These are phyloP conservation scores for Fusarium pseudonygamai DNA, from an alignment of 2,329 filamentous ascomycete genomes.

Conservation along the genomic window DNA sequence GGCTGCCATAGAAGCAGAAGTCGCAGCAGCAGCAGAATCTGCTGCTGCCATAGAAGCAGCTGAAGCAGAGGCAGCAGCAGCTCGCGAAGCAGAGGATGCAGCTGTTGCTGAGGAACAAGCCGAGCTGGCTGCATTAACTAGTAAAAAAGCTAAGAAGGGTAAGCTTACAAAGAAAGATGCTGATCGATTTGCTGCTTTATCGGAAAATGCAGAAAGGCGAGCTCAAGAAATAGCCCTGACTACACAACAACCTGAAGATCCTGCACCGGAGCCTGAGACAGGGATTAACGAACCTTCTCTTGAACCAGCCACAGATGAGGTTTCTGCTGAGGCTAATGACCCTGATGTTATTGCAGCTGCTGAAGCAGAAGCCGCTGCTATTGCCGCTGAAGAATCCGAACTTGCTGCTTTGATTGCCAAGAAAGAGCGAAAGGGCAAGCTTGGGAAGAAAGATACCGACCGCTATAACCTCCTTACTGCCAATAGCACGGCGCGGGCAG, in stretches of 20 bases:
- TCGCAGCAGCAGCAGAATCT: conserved; percentile 18
- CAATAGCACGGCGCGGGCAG: conserved; percentile 44
- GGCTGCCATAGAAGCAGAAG: conserved; percentile 42
- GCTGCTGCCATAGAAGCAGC: not conserved
- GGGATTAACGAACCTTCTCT: conserved; percentile 23
- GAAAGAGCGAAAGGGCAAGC: conserved; percentile 55
- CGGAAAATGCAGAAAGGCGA: conserved; percentile 22
- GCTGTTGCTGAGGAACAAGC: conserved; percentile 30
- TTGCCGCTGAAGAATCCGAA: conserved; percentile 48
- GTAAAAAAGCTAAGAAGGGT: conserved; percentile 33
- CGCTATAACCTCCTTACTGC: conserved; percentile 51
- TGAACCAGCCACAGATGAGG: conserved; percentile 10
- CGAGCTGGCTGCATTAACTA: conserved; percentile 15
- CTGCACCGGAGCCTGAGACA: not conserved
- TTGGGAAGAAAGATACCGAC: conserved; percentile 57
- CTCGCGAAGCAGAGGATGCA: conserved; percentile 22
- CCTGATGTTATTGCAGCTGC: conserved; percentile 2
- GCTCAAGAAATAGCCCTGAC: conserved; percentile 31
- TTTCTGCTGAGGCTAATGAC: conserved; percentile 6
- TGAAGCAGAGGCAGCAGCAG: conserved; percentile 23
- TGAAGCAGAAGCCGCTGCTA: conserved; percentile 12
- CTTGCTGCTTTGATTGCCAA: conserved; percentile 54
- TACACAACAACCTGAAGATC: conserved; percentile 38
- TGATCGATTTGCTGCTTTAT: conserved; percentile 29
- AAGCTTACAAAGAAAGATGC: conserved; percentile 27